Percentiles rank a stretch among this genome's conserved stretches.
Evolutionary conservation across 768 basidiomycete species (phyloP).

Genomic region (Tephrocybe sp.): DNA sequence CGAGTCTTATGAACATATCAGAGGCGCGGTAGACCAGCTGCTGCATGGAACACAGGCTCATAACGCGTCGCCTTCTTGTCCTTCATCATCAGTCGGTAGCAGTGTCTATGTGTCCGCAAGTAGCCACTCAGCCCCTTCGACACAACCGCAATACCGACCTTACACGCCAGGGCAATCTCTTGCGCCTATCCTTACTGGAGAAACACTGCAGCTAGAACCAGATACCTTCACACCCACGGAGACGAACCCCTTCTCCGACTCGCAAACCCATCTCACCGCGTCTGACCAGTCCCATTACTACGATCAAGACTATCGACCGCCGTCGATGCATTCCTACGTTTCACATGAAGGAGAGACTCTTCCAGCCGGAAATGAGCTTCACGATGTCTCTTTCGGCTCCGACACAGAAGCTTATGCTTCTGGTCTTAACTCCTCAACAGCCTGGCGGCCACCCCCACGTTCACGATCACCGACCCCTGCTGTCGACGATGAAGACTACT

Average conservation of each 20-base stretch:
- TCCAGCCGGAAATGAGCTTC: slow-evolving; percentile 31
- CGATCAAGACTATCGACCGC: slow-evolving; percentile 35
- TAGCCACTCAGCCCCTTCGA: not conserved
- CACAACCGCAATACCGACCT: slow-evolving; percentile 32
- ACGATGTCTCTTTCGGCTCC: slow-evolving; percentile 59
- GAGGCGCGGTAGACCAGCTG: slow-evolving; percentile 2
- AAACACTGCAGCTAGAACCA: slow-evolving; percentile 56
- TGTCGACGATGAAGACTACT: slow-evolving; percentile 72
- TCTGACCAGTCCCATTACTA: slow-evolving; percentile 32
- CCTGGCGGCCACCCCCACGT: slow-evolving; percentile 47
- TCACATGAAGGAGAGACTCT: slow-evolving; percentile 30
- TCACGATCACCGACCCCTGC: slow-evolving; percentile 80
- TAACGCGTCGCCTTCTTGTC: slow-evolving; percentile 1
- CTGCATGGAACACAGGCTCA: not conserved
- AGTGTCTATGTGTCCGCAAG: not conserved
- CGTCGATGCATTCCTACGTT: slow-evolving; percentile 32
- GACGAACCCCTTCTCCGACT: slow-evolving; percentile 24
- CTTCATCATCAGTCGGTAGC: slow-evolving; percentile 1
- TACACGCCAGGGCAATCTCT: slow-evolving; percentile 65
- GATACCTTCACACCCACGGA: slow-evolving; percentile 20
- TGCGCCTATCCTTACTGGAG: slow-evolving; percentile 63
- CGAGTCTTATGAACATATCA: slow-evolving; percentile 8
- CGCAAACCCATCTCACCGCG: slow-evolving; percentile 14
- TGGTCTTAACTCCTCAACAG: slow-evolving; percentile 50
- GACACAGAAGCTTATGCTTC: slow-evolving; percentile 73